Percentiles rank a stretch among this genome's conserved stretches.
Conservation (phyloP, 805 yeast species). For the Clavispora carvajalis region DNA sequence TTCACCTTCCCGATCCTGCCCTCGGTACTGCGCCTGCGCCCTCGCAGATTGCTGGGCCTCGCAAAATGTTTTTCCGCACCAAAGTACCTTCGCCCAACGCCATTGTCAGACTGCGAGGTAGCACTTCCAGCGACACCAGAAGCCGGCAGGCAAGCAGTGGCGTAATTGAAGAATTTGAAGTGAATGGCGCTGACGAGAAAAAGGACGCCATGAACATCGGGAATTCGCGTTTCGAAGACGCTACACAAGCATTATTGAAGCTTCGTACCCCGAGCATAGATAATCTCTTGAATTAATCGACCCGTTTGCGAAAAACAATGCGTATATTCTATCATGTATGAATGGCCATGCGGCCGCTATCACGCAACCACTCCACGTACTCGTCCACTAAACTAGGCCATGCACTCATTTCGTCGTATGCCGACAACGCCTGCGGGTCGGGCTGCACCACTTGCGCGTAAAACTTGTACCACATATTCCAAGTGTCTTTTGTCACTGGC, state of each 20-base stretch:
- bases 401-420: slow-evolving; percentile 75
- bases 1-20: slow-evolving; percentile 39
- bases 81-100: slow-evolving; percentile 22
- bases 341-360: slow-evolving; percentile 13
- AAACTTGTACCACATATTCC: slow-evolving; percentile 80
- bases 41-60: slow-evolving; percentile 17
- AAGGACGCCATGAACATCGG: slow-evolving; percentile 12
- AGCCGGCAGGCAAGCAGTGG: neutral
- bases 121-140: neutral
- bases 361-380: slow-evolving; percentile 56
- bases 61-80: slow-evolving; percentile 26
- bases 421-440: slow-evolving; percentile 46
- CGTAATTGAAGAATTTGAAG: slow-evolving; percentile 3
- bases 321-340: neutral
- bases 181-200: slow-evolving; percentile 14
- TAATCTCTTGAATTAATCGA: slow-evolving; percentile 30
- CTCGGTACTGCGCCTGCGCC: neutral
- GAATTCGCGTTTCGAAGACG: slow-evolving; percentile 21
- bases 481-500: slow-evolving; percentile 64
- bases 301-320: neutral
- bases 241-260: slow-evolving; percentile 34
- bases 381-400: slow-evolving; percentile 93
- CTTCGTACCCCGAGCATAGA: slow-evolving; percentile 39
- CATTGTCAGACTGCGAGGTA: slow-evolving; percentile 8
- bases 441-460: slow-evolving; percentile 40